phyloP scores from a whole-genome alignment of 228 moss, liverwort and hornwort genomes.

The Sphagnum magellanicum region DNA sequence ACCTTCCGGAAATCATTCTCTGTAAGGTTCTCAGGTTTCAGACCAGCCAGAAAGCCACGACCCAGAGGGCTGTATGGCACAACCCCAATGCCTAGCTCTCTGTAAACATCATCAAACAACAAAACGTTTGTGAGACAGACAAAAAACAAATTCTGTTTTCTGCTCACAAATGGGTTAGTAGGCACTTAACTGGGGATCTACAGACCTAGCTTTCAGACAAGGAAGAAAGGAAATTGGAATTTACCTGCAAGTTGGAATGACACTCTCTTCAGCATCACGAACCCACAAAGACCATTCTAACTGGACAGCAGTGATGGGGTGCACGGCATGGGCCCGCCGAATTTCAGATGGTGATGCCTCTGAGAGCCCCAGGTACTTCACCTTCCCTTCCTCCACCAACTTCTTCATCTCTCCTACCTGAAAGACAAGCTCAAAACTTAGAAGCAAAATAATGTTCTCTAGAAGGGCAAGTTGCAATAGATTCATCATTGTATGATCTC shows the following conservation, averaged over 20 bases:
- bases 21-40: neutral
- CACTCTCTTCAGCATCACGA: conserved; percentile 35
- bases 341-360: conserved; percentile 40
- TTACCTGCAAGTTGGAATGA: conserved; percentile 35
- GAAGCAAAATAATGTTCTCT: neutral
- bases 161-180: too few relatives aligned
- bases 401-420: conserved; percentile 62
- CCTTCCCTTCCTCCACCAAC: conserved; percentile 55
- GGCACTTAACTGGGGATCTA: too few relatives aligned
- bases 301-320: conserved; percentile 51
- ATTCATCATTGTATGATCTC: neutral
- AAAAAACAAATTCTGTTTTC: too few relatives aligned
- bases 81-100: conserved; percentile 3
- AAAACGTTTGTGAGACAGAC: too few relatives aligned
- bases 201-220: too few relatives aligned
- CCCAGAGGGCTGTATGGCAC: conserved; percentile 4
- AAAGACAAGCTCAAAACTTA: neutral
- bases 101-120: neutral
- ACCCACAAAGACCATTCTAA: conserved; percentile 58
- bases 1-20: neutral
- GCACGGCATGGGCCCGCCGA: conserved; percentile 55
- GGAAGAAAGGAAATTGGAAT: neutral
- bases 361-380: conserved; percentile 48
- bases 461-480: neutral
- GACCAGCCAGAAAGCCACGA: neutral